These are phyloP conservation scores for Dillenia turbinata DNA, from an alignment of 164 flowering plant genomes.

Conservation along the genomic window DNA sequence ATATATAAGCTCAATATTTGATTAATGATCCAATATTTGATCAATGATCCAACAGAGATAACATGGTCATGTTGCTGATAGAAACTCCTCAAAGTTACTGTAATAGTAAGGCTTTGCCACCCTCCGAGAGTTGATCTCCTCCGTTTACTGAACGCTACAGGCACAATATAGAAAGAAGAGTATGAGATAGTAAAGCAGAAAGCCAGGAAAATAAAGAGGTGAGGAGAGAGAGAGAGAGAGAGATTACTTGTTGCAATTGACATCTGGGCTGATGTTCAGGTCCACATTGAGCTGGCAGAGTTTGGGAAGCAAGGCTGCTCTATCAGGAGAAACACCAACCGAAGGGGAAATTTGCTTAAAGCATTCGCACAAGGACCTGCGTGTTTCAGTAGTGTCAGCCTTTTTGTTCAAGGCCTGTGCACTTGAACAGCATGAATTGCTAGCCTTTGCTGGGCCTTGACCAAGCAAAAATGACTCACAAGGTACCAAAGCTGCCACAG, in stretches of 20 bases:
- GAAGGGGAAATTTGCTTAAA: conserved; percentile 27
- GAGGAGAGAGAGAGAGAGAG: conserved; percentile 1
- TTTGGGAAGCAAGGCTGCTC: conserved; percentile 26
- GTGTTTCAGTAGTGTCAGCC: conserved; percentile 19
- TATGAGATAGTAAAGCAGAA: no score
- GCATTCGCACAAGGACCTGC: conserved; percentile 34
- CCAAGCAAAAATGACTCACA: conserved; percentile 33
- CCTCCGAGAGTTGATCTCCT: no score
- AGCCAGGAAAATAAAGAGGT: no score
- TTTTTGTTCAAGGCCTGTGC: conserved; percentile 16
- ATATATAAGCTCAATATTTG: no score
- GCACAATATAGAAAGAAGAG: no score
- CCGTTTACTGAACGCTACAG: no score
- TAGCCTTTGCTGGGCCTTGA: conserved; percentile 16
- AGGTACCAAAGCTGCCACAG: conserved; percentile 30
- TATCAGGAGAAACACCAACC: conserved; percentile 24
- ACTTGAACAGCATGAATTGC: conserved; percentile 27
- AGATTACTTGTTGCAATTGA: conserved; percentile 35
- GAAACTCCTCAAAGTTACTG: no score
- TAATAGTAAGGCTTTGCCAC: no score
- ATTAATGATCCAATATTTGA: no score
- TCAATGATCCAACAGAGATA: no score
- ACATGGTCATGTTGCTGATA: no score
- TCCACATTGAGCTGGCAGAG: conserved; percentile 27
- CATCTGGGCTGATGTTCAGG: conserved; percentile 26